Conservation (phyloP, 202 grass and related monocot species). For the Digitaria exilis region DNA sequence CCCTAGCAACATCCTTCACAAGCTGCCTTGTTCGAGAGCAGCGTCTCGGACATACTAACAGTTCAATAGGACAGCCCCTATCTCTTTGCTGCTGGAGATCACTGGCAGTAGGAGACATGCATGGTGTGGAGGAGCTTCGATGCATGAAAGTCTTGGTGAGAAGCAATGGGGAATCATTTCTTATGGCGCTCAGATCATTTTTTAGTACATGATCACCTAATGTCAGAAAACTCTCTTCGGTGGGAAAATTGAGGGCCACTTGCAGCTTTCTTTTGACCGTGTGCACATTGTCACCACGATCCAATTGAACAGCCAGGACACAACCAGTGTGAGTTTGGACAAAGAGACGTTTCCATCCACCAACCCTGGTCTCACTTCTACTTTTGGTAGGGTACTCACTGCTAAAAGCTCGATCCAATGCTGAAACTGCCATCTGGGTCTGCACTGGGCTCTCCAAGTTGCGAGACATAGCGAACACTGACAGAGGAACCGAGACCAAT, state of each 20-base stretch:
- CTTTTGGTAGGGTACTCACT: conserved; percentile 56
- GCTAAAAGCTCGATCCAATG: conserved; percentile 62
- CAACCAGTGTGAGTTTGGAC: conserved; percentile 89
- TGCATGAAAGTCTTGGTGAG: conserved; percentile 86
- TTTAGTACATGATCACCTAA: conserved; percentile 84
- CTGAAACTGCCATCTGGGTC: conserved; percentile 91
- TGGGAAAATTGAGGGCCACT: conserved; percentile 80
- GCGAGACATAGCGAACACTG: conserved; percentile 50
- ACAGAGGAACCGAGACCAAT: conserved; percentile 17
- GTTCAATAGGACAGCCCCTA: conserved; percentile 70
- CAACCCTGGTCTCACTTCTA: conserved; percentile 49
- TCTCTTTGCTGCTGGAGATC: conserved; percentile 69
- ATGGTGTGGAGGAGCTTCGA: conserved; percentile 89
- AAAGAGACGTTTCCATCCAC: conserved; percentile 84
- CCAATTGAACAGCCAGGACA: conserved; percentile 75
- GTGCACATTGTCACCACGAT: conserved; percentile 88
- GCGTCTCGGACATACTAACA: conserved; percentile 70
- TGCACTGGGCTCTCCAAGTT: conserved; percentile 83
- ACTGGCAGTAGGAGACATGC: conserved; percentile 77
- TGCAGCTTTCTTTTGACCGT: conserved; percentile 96
- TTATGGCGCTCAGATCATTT: conserved; percentile 83
- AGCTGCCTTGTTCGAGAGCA: conserved; percentile 65
- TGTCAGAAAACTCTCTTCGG: conserved; percentile 79
- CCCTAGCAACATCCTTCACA: conserved; percentile 87
- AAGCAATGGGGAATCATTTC: conserved; percentile 90